These are phyloP conservation scores for Pythium grandisporangium DNA, from an alignment of 352 stramenopile genomes.

Conservation along the genomic window DNA sequence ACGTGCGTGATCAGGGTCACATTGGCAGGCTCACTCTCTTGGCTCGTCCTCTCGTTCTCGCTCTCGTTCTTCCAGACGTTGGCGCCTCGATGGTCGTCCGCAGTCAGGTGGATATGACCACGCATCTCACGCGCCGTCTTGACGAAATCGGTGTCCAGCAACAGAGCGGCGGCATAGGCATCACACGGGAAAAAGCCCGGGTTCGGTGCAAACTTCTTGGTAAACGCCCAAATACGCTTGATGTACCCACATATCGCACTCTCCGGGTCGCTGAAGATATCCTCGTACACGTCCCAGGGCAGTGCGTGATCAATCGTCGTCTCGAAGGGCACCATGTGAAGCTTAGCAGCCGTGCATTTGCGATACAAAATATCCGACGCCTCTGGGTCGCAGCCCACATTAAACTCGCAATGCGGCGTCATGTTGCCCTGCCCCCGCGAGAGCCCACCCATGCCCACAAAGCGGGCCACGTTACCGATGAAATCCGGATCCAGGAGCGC, in stretches of 20 bases:
- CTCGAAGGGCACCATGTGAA: slow-evolving; percentile 66
- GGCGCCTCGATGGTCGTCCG: slow-evolving; percentile 36
- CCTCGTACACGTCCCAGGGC: slow-evolving; percentile 57
- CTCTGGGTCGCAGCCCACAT: slow-evolving; percentile 75
- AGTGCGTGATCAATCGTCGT: slow-evolving; percentile 43
- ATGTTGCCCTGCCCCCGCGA: slow-evolving; percentile 63
- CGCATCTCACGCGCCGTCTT: slow-evolving; percentile 27
- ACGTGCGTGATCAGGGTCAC: slow-evolving; percentile 60
- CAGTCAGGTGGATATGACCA: slow-evolving; percentile 47
- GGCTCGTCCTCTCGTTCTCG: no score
- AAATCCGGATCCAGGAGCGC: slow-evolving; percentile 66
- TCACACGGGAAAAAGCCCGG: slow-evolving; percentile 62
- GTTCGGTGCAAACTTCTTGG: slow-evolving; percentile 24
- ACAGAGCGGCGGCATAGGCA: slow-evolving; percentile 57
- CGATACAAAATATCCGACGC: slow-evolving; percentile 65
- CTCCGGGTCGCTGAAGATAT: slow-evolving; percentile 36
- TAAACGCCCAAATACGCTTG: slow-evolving; percentile 54
- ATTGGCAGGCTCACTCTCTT: slow-evolving; percentile 27
- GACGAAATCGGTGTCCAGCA: slow-evolving; percentile 47
- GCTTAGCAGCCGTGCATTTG: slow-evolving; percentile 48
- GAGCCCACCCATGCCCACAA: slow-evolving; percentile 70
- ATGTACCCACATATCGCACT: slow-evolving; percentile 37
- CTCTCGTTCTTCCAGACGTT: no score
- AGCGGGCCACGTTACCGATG: slow-evolving; percentile 40
- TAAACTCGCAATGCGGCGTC: slow-evolving; percentile 66